Evolutionary conservation across 495 filamentous ascomycete species (phyloP).

Genomic region (Glutinoglossum americanum): DNA sequence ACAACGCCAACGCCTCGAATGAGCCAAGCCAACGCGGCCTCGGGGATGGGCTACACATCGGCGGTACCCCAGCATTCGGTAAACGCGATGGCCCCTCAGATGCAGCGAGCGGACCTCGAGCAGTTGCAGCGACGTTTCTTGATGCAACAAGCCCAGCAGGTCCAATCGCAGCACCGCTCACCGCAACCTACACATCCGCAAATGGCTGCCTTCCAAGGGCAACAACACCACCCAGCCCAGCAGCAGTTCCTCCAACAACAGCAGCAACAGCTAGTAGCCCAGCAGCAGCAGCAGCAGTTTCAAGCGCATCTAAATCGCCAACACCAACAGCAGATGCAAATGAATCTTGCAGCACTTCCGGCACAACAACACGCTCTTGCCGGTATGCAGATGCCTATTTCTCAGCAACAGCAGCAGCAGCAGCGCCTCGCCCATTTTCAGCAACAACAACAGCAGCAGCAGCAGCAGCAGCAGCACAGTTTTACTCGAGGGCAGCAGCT

Average conservation of each 20-base stretch:
- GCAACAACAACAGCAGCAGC: slow-evolving; percentile 1
- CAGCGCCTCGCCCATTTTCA: not conserved
- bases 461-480: not conserved
- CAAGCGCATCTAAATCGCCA: slow-evolving; percentile 1
- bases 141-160: slow-evolving; percentile 14
- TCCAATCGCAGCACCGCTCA: slow-evolving; percentile 27
- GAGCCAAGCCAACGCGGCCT: slow-evolving; percentile 45
- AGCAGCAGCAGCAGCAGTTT: slow-evolving; percentile 7
- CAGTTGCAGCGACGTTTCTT: slow-evolving; percentile 21
- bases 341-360: not conserved
- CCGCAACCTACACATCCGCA: slow-evolving; percentile 24
- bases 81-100: slow-evolving; percentile 17
- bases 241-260: slow-evolving; percentile 17
- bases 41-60: slow-evolving; percentile 34
- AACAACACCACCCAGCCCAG: slow-evolving; percentile 19
- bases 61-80: slow-evolving; percentile 34
- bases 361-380: not conserved
- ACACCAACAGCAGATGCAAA: not conserved
- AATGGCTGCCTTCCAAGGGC: slow-evolving; percentile 24
- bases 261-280: slow-evolving; percentile 16
- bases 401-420: not conserved
- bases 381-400: not conserved
- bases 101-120: slow-evolving; percentile 20
- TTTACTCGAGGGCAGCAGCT: not conserved
- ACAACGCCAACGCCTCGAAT: slow-evolving; percentile 51